Evolutionary conservation across 768 basidiomycete species (phyloP).

Genomic region (Cyclocybe aegerita): DNA sequence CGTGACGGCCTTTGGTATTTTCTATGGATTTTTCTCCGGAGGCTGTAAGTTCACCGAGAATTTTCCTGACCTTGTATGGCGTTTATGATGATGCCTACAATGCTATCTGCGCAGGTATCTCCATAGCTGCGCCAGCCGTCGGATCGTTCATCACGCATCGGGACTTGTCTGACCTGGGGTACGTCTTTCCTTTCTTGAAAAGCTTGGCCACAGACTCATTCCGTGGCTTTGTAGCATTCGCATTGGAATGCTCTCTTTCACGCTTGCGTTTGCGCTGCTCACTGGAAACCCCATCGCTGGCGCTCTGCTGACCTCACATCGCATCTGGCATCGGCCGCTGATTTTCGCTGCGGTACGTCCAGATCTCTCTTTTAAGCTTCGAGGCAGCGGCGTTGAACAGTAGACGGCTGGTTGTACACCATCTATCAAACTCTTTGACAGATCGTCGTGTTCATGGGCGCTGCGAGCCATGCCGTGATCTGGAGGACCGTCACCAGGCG

Average conservation of each 20-base stretch:
- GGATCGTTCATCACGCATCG: constrained; percentile 35
- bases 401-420: too few relatives aligned
- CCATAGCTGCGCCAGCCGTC: constrained; percentile 35
- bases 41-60: not conserved
- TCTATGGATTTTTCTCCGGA: constrained; percentile 41
- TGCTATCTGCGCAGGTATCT: constrained; percentile 33
- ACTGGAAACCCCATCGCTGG: constrained; percentile 56
- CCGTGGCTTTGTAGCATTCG: constrained; percentile 31
- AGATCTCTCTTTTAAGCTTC: not conserved
- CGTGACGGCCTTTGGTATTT: constrained; percentile 41
- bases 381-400: not conserved
- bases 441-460: constrained; percentile 34
- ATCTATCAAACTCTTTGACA: constrained; percentile 4
- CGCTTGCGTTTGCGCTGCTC: constrained; percentile 41
- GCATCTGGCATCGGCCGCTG: constrained; percentile 42
- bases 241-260: constrained; percentile 45
- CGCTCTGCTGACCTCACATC: constrained; percentile 39
- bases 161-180: constrained; percentile 49
- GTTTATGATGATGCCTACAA: not conserved
- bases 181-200: constrained; percentile 9
- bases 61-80: not conserved
- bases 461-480: constrained; percentile 28
- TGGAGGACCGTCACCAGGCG: constrained; percentile 31
- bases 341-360: constrained; percentile 43
- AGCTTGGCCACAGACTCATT: not conserved